Base-by-base conservation (phyloP, 345 rosid species). In the Boechera stricta region DNA sequence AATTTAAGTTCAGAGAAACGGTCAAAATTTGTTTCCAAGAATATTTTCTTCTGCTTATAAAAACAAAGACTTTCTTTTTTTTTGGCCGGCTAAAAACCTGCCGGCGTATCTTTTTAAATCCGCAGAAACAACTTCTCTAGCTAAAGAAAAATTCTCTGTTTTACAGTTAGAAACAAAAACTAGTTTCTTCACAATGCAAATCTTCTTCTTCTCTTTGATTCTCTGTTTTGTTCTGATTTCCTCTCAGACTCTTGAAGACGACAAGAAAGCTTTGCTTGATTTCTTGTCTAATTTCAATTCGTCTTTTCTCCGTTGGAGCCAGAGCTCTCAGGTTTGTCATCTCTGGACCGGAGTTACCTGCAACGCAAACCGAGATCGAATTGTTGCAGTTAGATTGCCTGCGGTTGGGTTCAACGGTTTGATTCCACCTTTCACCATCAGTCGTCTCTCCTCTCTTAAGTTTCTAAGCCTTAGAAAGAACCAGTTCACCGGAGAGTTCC, bases 331-430 rank as follows among this genome's bases (percentile, higher is more conserved):
- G 0, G 86, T 85, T 56, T 92, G 98, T 80, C 61, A 77, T 32
- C 57, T 64, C 69, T 94, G 99, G 99, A 85, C 74, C 29, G 98
- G 99, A 67, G 84, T 95, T 64, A 81, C 86, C 74, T 95, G 99
- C 78, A 87, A 75, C 52, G 15, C 28, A 62, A 85, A 86, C 75
- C 78, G 65, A 72, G 78, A 90, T 41, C 89, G 85, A 5, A 74
- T 95, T 6, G 72, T 84, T 33, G 71, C 97, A 21, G 77, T 95
- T 66, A 82, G 99, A 77, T 83, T 95, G 70, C 99, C 99, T 12
- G 99, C 87, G 2, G 80, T 87, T 69, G 97, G 97, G 48, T 88
- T 95, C 56, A 76, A 79, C 38, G 96, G 97, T 26, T 87, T 82
- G 4, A 83, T 95, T 79, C 93, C 96, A 2, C 82, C 93, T 41